These are phyloP conservation scores for Dendrocalamus sinicus DNA, from an alignment of 176 grass and related monocot species.

Conservation along the genomic window DNA sequence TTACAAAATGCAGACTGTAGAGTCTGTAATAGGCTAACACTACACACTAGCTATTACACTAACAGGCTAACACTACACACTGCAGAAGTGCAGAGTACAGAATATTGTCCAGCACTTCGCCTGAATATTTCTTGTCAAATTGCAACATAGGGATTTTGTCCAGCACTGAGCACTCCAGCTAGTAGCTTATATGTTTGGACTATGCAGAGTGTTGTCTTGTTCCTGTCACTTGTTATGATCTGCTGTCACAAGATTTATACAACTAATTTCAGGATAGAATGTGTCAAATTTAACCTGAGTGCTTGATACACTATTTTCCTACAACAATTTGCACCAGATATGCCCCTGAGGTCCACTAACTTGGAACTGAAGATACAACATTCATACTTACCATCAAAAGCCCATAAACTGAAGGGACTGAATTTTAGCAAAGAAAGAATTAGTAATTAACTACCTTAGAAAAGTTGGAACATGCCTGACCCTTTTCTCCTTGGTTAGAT, in stretches of 20 bases:
- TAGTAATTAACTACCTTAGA: constrained; percentile 38
- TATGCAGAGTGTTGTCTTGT: background rate
- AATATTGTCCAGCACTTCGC: too few relatives aligned
- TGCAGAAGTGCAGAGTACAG: too few relatives aligned
- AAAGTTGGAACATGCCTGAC: constrained; percentile 35
- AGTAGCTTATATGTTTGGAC: background rate
- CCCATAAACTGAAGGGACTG: background rate
- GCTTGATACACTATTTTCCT: background rate
- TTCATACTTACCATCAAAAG: background rate
- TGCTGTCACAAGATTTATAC: background rate
- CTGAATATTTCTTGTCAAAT: too few relatives aligned
- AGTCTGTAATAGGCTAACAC: too few relatives aligned
- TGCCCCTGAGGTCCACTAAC: background rate
- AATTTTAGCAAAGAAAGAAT: background rate
- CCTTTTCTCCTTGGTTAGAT: constrained; percentile 48
- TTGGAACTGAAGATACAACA: background rate
- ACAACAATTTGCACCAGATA: background rate
- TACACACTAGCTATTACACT: too few relatives aligned
- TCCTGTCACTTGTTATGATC: constrained; percentile 1
- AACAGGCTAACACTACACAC: too few relatives aligned
- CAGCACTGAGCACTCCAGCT: background rate
- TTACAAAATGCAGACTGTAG: too few relatives aligned
- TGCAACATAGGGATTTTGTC: background rate
- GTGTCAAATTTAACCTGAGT: constrained; percentile 9
- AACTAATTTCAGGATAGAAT: background rate